phyloP scores from a whole-genome alignment of 352 stramenopile species.

The Phytophthora pisi region DNA sequence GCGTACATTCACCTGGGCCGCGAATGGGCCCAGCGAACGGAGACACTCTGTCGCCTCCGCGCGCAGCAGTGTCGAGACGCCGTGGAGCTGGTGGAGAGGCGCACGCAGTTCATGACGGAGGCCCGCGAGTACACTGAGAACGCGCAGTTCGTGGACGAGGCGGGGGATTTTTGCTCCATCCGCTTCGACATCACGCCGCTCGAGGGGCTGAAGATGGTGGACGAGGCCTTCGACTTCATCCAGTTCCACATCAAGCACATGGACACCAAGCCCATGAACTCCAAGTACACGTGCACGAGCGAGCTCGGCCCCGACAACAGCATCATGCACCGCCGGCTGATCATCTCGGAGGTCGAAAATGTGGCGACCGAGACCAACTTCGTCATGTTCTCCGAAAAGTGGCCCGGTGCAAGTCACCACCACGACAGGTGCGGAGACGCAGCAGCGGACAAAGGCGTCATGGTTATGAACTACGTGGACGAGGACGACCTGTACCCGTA shows the following conservation, averaged over 20 bases:
- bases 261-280: constrained; percentile 31
- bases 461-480: constrained; percentile 47
- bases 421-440: constrained; percentile 8
- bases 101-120: constrained; percentile 49
- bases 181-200: constrained; percentile 49
- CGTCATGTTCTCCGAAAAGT: constrained; percentile 44
- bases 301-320: constrained; percentile 31
- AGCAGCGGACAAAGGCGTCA: constrained; percentile 29
- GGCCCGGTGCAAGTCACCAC: constrained; percentile 1
- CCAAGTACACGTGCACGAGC: constrained; percentile 41
- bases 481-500: constrained; percentile 48
- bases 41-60: constrained; percentile 39
- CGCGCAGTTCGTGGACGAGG: constrained; percentile 51
- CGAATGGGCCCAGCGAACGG: constrained; percentile 31
- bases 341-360: constrained; percentile 41
- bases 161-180: constrained; percentile 47
- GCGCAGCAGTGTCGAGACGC: constrained; percentile 47
- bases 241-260: constrained; percentile 52
- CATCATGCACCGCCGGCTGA: constrained; percentile 44
- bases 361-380: constrained; percentile 47
- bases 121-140: constrained; percentile 38
- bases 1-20: constrained; percentile 52
- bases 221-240: constrained; percentile 44
- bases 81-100: constrained; percentile 45
- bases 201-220: constrained; percentile 34